Evolutionary conservation across 306 rosid species (phyloP), one percentile per base, ranked within the genome.

Genomic region (Crotalaria pallida): DNA sequence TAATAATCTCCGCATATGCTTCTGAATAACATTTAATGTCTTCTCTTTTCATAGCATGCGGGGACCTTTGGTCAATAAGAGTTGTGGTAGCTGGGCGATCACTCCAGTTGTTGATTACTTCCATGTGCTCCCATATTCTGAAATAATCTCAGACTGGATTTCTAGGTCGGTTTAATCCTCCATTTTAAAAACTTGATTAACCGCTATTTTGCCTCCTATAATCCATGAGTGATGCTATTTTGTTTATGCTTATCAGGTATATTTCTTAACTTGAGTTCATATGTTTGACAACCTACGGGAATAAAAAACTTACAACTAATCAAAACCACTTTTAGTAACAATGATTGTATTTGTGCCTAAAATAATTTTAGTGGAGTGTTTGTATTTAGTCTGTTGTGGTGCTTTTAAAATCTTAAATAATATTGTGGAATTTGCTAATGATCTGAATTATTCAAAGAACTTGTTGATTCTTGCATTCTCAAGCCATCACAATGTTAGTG

Each of bases 91-190:
- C 64, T 92, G 96, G 98, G 64, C 24, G 1, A 56, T 63, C 77
- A 89, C 92, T 31, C 77, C 89, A 6, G 92, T 72, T 16, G 78
- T 88, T 7, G 88, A 84, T 60, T 82, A 92, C 82, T 83, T 86
- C 83, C 90, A 88, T 29, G 67, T 92, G 75, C 98, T 89, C 83
- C 98, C 98, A 74, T 88, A 86, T 85, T 81, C 87, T 74, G 72
- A 72, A 78, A 77, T 83, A 79, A 69, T 86, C 77, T 77, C 77
- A 59, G 80, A 65, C 63, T 86, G 95, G 89, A 71, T 86, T 79
- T 78, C 62, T 3, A 84, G 95, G 98, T 92, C 58, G 79, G 44
- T 58, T 6, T 29, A 18, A 29, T 74, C 78, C 62, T 69, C 58
- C 70, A 26, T 57, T 49, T 48, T 11, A 18, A 34, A 33, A 22